Evolutionary conservation across 495 filamentous ascomycete genomes (phyloP).

Genomic region (Hypoxylon subgilvum): DNA sequence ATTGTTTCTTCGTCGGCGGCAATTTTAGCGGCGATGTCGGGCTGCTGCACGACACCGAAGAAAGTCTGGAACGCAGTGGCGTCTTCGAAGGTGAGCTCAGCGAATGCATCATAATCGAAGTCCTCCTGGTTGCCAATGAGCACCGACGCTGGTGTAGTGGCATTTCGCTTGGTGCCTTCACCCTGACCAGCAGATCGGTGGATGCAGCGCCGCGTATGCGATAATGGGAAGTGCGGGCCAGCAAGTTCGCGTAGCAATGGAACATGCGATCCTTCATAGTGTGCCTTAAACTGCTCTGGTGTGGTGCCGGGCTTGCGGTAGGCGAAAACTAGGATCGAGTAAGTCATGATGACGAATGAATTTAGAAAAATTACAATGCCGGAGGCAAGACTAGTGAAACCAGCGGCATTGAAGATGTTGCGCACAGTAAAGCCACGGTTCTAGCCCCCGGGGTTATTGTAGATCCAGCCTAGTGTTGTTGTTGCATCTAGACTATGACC

Average conservation of each 20-base stretch:
- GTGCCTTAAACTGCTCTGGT: conserved; percentile 1
- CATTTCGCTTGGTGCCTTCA: not conserved
- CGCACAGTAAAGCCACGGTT: too few relatives aligned
- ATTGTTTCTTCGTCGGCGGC: conserved; percentile 1
- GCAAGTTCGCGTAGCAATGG: not conserved
- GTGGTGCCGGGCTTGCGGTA: conserved; percentile 5
- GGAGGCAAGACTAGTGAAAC: too few relatives aligned
- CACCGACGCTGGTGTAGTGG: not conserved
- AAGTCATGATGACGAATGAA: not conserved
- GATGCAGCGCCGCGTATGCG: conserved; percentile 12
- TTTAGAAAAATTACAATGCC: too few relatives aligned
- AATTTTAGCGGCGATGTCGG: not conserved
- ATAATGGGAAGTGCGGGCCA: conserved; percentile 1
- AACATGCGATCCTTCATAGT: conserved; percentile 5
- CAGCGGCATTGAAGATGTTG: too few relatives aligned
- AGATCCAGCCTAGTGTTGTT: too few relatives aligned
- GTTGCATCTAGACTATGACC: too few relatives aligned
- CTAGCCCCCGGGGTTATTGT: too few relatives aligned
- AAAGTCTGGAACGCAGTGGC: not conserved
- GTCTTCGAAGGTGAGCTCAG: conserved; percentile 12
- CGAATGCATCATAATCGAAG: conserved; percentile 14
- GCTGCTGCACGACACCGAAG: not conserved
- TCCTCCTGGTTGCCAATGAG: conserved; percentile 4
- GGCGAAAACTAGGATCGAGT: not conserved
- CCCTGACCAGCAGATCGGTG: not conserved